A percentile compares a stretch with the other conserved stretches of the same genome.
Conservation (phyloP, 2,329 filamentous ascomycete genomes). For the Cordyceps javanica region DNA sequence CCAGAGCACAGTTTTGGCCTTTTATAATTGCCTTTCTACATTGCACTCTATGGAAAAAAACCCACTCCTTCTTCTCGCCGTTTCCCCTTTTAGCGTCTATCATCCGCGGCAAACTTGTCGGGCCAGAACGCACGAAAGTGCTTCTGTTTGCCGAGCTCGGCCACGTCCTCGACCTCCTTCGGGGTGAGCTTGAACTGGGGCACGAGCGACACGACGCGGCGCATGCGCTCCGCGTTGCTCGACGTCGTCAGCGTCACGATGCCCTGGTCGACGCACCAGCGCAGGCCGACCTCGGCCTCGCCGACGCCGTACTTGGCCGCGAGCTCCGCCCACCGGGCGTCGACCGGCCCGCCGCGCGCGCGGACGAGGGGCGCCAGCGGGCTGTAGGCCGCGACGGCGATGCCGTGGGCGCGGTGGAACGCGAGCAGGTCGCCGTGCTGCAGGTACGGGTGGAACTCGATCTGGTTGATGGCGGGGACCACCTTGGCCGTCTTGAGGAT, state of each 20-base stretch:
- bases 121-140: conserved; percentile 57
- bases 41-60: neutral
- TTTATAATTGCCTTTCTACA: neutral
- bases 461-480: conserved; percentile 68
- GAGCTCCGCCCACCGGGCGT: conserved; percentile 42
- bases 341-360: conserved; percentile 47
- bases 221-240: conserved; percentile 49
- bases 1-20: neutral
- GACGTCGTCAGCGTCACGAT: conserved; percentile 55
- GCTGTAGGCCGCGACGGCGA: conserved; percentile 50
- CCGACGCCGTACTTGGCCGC: conserved; percentile 54
- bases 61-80: too few relatives aligned
- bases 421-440: conserved; percentile 55
- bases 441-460: conserved; percentile 73
- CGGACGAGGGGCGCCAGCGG: conserved; percentile 46
- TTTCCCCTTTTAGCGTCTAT: conserved; percentile 30
- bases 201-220: conserved; percentile 46
- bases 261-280: conserved; percentile 56
- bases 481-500: conserved; percentile 54
- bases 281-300: conserved; percentile 48
- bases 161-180: conserved; percentile 52
- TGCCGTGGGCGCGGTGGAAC: conserved; percentile 51
- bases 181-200: conserved; percentile 52
- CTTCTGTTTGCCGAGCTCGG: conserved; percentile 50
- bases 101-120: conserved; percentile 44